Conservation (phyloP, 2,329 filamentous ascomycete genomes). For the Exutisphaerella laricina region DNA sequence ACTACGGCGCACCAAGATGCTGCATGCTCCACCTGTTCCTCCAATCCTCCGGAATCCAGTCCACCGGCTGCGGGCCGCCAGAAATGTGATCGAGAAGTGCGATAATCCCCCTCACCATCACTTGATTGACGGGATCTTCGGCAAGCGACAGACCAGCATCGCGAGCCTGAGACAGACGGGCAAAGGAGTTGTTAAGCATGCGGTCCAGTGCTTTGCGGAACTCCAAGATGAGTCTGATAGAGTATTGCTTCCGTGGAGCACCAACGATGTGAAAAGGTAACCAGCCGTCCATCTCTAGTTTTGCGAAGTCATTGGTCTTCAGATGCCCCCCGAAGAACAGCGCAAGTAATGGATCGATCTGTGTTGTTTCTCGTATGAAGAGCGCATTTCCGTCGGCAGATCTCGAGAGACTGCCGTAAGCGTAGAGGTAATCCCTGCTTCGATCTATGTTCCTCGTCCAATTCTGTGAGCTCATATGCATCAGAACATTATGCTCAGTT, state of each 20-base stretch:
- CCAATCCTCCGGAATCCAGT: conserved; percentile 4
- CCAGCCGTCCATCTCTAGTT: conserved; percentile 35
- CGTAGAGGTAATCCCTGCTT: conserved; percentile 10
- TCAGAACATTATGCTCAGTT: conserved; percentile 24
- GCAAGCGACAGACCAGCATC: conserved; percentile 7
- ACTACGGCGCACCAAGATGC: neutral
- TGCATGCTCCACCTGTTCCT: neutral
- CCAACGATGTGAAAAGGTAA: conserved; percentile 29
- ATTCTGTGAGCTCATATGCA: conserved; percentile 30
- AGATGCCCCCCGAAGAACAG: conserved; percentile 31
- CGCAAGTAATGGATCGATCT: conserved; percentile 25
- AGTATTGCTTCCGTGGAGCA: conserved; percentile 14
- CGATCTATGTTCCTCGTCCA: conserved; percentile 8
- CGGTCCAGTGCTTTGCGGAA: conserved; percentile 34
- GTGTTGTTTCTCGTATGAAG: conserved; percentile 27
- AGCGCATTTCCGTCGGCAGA: conserved; percentile 16
- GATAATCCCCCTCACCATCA: conserved; percentile 20
- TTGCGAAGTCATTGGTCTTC: conserved; percentile 16
- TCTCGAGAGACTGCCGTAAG: conserved; percentile 16
- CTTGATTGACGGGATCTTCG: conserved; percentile 20
- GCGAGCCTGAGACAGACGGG: conserved; percentile 13
- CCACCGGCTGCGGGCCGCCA: neutral
- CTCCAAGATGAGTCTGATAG: conserved; percentile 31
- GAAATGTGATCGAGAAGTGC: conserved; percentile 15
- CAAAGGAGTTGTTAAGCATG: conserved; percentile 28